A percentile compares a stretch with the other conserved stretches of the same genome.
Conservation (phyloP, 139 green algal genomes). For the Zygnema cylindricum region DNA sequence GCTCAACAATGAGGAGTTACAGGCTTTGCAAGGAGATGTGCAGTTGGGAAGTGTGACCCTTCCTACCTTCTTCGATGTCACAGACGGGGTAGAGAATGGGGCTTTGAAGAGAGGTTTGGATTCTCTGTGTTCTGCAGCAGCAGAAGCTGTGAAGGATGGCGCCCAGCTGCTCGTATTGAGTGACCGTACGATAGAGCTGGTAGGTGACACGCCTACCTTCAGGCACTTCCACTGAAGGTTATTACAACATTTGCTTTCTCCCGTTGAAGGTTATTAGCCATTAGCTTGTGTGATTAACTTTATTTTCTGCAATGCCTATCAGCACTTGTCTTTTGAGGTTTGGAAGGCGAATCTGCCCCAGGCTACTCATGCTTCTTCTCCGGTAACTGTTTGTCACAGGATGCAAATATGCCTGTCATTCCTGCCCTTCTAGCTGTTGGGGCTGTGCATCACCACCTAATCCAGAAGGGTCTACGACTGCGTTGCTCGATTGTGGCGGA, state of each 20-base stretch:
- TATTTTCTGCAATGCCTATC: no score
- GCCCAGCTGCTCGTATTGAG: constrained; percentile 70
- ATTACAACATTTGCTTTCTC: no score
- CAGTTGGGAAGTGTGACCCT: constrained; percentile 50
- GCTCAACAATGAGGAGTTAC: constrained; percentile 90
- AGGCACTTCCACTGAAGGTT: no score
- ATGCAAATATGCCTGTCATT: constrained; percentile 70
- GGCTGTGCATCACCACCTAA: constrained; percentile 98
- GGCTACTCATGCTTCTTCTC: no score
- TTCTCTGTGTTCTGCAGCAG: constrained; percentile 78
- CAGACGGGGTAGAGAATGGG: constrained; percentile 43
- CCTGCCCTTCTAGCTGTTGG: constrained; percentile 90
- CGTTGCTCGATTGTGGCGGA: constrained; percentile 94
- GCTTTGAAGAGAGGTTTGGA: constrained; percentile 67
- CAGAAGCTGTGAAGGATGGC: constrained; percentile 84
- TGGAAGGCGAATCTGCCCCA: no score
- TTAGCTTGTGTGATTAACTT: no score
- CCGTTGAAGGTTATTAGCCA: no score
- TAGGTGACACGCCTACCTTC: constrained; percentile 25
- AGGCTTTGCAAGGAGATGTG: constrained; percentile 52
- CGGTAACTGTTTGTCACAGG: constrained; percentile 31
- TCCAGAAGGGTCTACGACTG: constrained; percentile 69
- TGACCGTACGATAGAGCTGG: constrained; percentile 49
- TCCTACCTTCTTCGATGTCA: constrained; percentile 64
- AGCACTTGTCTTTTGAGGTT: no score